A percentile compares a stretch with the other conserved stretches of the same genome.
Evolutionary conservation across 371 early-diverging fungal genomes (phyloP).

Genomic region (Mucor indicus): DNA sequence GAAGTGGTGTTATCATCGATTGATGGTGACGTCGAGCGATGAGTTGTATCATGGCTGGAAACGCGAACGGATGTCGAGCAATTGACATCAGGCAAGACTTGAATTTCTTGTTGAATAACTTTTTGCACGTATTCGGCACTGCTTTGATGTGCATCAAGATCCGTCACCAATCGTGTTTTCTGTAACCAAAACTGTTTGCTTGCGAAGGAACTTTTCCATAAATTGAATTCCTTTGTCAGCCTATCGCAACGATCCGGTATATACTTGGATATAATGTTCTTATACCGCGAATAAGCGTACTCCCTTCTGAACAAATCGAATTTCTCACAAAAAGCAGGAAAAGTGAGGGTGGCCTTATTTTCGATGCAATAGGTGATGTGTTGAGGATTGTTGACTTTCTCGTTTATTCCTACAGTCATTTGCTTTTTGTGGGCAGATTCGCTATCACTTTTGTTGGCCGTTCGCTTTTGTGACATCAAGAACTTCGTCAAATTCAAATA

Average conservation of each 20-base stretch:
- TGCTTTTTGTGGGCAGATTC: conserved; percentile 10
- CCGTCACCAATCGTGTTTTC: conserved; percentile 14
- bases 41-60: conserved; percentile 13
- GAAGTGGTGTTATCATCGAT: conserved; percentile 12
- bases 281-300: conserved; percentile 14
- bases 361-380: conserved; percentile 16
- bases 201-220: conserved; percentile 16
- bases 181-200: conserved; percentile 14
- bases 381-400: conserved; percentile 8
- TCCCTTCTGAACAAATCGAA: conserved; percentile 12
- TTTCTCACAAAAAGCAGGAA: conserved; percentile 14
- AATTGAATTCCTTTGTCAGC: conserved; percentile 9
- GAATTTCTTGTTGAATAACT: conserved; percentile 15
- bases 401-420: conserved; percentile 3
- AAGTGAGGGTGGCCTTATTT: conserved; percentile 14
- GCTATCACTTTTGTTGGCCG: conserved; percentile 11
- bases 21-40: conserved; percentile 14
- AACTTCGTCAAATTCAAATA: conserved; percentile 8
- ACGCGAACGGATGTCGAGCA: conserved; percentile 13
- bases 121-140: conserved; percentile 16
- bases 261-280: conserved; percentile 11
- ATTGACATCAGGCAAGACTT: conserved; percentile 15
- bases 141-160: conserved; percentile 13
- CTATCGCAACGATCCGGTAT: conserved; percentile 6
- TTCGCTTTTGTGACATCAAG: conserved; percentile 14